Base-by-base conservation (phyloP, 192 early-diverging fungal genomes). In the Linnemannia zychae region DNA sequence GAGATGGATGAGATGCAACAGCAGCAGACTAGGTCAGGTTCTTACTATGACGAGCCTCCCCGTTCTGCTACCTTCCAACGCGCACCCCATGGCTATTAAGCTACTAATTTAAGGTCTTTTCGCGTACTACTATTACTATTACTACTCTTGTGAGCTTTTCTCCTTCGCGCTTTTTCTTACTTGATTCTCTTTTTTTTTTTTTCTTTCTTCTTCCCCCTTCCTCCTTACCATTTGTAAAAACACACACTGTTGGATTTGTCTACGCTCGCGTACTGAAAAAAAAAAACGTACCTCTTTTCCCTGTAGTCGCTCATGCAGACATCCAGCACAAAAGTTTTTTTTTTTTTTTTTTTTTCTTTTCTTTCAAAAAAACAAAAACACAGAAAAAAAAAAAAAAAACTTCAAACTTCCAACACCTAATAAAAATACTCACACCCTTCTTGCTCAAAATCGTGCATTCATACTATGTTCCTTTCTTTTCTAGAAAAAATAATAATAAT, bases 31-130 rank as follows among this genome's bases (percentile, higher is more conserved):
- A 44, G 40, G 40, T 44, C 40, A 6, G 53, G 44, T 22, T 74
- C 74, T 0, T 81, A 76, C 46, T 81, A 66, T 67, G 74, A 70
- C 9, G 74, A 81, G 69, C 49, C 69, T 44, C 24, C 69, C 16
- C 36, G 69, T 11, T 71, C 69, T 71, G 69, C 57, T 24, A 63
- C 57, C 11, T 63, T 63, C 57, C 57, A 63, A 24, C 57, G 57
- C 0, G 3, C 57, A 4, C 57, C 28, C 15, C 57, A 63, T 31
- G 57, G 28, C 1, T 63, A 63, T 63, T 63, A 63, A 63, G 24
- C 28, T n/a, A 28, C 28, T 63, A 52, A 48, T 57, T 28, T 60
- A 28, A 24, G n/a, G n/a, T 20, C 22, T 52, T 57, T 57, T 57
- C 24, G 53, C 53, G 50, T 15, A 31, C 24, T 31, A 12, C 28